Percentiles rank a stretch among this genome's conserved stretches.
These are phyloP conservation scores for Yamadazyma siamensis DNA, from an alignment of 1,139 yeast species.

Conservation along the genomic window DNA sequence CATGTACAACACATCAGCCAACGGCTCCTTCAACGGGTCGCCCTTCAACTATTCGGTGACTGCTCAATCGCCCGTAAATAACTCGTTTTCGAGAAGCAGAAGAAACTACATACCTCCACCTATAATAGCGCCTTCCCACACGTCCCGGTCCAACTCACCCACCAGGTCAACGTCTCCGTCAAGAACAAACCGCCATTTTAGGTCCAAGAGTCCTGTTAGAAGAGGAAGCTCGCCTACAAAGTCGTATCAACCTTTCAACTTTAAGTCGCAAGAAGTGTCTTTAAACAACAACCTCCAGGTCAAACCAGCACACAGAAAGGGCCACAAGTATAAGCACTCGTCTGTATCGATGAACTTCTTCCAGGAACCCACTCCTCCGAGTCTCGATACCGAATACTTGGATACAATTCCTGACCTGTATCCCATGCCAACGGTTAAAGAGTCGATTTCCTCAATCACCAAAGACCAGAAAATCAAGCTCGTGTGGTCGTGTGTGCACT, in stretches of 20 bases:
- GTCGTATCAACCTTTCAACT: conserved; percentile 39
- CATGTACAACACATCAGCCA: conserved; percentile 1
- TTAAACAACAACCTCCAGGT: conserved; percentile 26
- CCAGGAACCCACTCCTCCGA: conserved; percentile 75
- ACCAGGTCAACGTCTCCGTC: conserved; percentile 32
- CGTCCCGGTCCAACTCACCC: conserved; percentile 25
- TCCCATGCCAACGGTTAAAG: conserved; percentile 73
- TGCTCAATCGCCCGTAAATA: conserved; percentile 6
- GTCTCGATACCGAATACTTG: conserved; percentile 33
- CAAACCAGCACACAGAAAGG: conserved; percentile 77
- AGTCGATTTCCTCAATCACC: conserved; percentile 55
- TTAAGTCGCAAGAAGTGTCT: conserved; percentile 42
- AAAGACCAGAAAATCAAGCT: conserved; percentile 54
- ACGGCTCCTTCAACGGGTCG: neutral
- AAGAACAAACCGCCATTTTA: conserved; percentile 22
- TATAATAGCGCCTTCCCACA: conserved; percentile 14
- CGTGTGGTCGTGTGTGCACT: conserved; percentile 64
- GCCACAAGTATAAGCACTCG: conserved; percentile 93
- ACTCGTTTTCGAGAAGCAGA: conserved; percentile 4
- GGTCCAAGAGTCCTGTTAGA: conserved; percentile 32
- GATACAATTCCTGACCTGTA: conserved; percentile 71
- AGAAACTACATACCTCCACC: conserved; percentile 14
- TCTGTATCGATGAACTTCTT: conserved; percentile 96
- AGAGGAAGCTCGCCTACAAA: conserved; percentile 30
- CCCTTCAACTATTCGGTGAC: neutral